Base-by-base conservation (phyloP, 1,139 yeast genomes). In the Candida glucosophila region DNA sequence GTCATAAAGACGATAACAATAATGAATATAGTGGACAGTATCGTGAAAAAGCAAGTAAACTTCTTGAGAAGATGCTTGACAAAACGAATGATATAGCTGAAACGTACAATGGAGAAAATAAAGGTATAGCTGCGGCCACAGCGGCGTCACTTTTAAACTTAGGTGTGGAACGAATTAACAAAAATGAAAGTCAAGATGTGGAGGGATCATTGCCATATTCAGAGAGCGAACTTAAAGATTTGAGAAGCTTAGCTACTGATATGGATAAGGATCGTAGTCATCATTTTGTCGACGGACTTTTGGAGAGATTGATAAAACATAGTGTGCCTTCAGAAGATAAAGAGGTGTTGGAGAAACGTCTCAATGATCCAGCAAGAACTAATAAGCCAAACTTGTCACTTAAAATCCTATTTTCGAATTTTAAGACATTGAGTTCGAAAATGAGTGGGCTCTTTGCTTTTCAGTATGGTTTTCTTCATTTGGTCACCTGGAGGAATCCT, bases 401-500 rank as follows among this genome's bases (percentile, higher is more conserved):
- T 2, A 46, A 67, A 6, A 47, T 59, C 5, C 47, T 77, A 24
- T 52, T 66, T 2, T 53, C 61, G 6, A 76, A 77, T 43, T 54
- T 77, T 43, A 67, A 66, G 38, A 55, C 55, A 21, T 44, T 77
- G 39, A 70, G 78, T 23, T 49, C 66, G 4, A 65, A 67, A 31
- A 58, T 77, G 66, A 68, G 73, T 9, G 49, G 57, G 0, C 41
- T 76, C 14, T 75, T 76, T 37, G 63, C 56, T 16, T 33, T 72
- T 4, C 82, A 77, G 33, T 76, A 73, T 39, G 71, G 73, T 2
- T 15, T 75, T 2, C 53, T 72, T 6, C 67, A 71, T 24, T 45
- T 78, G 1, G 34, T 77, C 11, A 66, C 78, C 1, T 79, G 90
- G 90, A 67, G 67, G 30, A 56, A 58, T 20, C 81, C 83, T 0